Conservation (phyloP, 1,284 basidiomycete species). For the Retiboletus flavoniger region DNA sequence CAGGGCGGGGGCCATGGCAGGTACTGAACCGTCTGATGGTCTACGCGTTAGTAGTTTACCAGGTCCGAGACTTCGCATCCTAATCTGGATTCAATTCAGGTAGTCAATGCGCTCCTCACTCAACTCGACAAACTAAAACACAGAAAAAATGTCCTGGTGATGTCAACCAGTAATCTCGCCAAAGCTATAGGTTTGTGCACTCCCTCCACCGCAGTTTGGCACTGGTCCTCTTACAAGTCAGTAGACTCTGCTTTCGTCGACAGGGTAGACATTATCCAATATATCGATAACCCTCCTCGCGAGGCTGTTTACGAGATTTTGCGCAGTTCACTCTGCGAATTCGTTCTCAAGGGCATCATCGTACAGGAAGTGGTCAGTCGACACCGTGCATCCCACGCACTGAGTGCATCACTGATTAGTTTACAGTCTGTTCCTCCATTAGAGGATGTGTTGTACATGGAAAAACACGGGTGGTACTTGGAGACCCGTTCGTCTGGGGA, state of each 20-base stretch:
- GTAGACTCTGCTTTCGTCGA: conserved; percentile 94
- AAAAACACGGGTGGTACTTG: conserved; percentile 25
- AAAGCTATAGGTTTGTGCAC: conserved; percentile 83
- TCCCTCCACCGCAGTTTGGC: neutral
- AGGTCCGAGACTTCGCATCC: neutral
- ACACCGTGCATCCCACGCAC: neutral
- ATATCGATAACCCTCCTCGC: conserved; percentile 85
- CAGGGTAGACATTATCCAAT: conserved; percentile 95
- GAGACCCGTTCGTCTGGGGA: conserved; percentile 9
- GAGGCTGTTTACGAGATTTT: conserved; percentile 95
- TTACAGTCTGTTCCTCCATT: conserved; percentile 61
- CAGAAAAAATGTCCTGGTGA: conserved; percentile 90
- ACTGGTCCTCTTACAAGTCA: conserved; percentile 5
- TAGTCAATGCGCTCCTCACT: conserved; percentile 96
- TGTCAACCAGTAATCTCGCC: conserved; percentile 95
- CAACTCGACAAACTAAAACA: conserved; percentile 95
- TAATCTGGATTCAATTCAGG: conserved; percentile 47
- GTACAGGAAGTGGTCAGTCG: conserved; percentile 55
- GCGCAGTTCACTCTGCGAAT: conserved; percentile 78
- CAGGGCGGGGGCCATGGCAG: conserved; percentile 88
- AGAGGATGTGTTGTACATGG: conserved; percentile 58
- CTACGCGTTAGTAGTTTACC: conserved; percentile 61
- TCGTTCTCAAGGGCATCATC: conserved; percentile 76
- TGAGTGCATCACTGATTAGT: conserved; percentile 11
- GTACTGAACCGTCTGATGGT: conserved; percentile 95